phyloP scores from a whole-genome alignment of 805 yeast genomes.

The Candida glaebosa region DNA sequence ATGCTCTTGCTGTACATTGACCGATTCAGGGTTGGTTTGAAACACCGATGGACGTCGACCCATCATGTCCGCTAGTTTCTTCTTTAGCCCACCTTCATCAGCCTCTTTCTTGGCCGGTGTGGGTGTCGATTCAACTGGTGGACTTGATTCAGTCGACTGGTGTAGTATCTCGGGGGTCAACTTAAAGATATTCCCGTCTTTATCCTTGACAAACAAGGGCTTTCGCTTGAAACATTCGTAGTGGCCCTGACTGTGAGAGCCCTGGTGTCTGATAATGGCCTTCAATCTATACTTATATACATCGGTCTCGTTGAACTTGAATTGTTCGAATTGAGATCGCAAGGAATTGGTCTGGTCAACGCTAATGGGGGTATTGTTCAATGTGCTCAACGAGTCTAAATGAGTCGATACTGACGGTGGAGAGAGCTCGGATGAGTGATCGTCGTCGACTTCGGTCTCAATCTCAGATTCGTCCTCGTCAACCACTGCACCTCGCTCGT shows the following conservation, averaged over 20 bases:
- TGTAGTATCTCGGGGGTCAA: constrained; percentile 34
- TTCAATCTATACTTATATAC: constrained; percentile 53
- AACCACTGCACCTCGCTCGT: constrained; percentile 29
- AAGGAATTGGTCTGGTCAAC: constrained; percentile 35
- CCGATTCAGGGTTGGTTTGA: constrained; percentile 36
- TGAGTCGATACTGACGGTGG: constrained; percentile 8
- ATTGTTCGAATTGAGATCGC: constrained; percentile 31
- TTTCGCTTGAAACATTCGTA: constrained; percentile 84
- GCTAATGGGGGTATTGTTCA: constrained; percentile 34
- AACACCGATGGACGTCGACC: constrained; percentile 39
- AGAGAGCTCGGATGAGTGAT: constrained; percentile 14
- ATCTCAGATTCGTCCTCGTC: constrained; percentile 21
- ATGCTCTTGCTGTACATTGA: constrained; percentile 35
- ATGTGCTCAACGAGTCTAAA: constrained; percentile 10
- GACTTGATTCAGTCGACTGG: not conserved
- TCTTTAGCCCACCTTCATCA: constrained; percentile 27
- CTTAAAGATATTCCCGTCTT: constrained; percentile 38
- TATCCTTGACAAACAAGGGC: constrained; percentile 52
- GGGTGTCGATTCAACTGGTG: constrained; percentile 18
- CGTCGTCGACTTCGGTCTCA: constrained; percentile 12
- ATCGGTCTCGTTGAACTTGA: constrained; percentile 40
- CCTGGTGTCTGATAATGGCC: constrained; percentile 80
- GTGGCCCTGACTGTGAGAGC: constrained; percentile 86
- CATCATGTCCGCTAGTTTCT: constrained; percentile 35
- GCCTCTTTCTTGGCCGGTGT: not conserved